Base-by-base conservation (phyloP, 2,329 filamentous ascomycete genomes). In the Phyllachora maydis region DNA sequence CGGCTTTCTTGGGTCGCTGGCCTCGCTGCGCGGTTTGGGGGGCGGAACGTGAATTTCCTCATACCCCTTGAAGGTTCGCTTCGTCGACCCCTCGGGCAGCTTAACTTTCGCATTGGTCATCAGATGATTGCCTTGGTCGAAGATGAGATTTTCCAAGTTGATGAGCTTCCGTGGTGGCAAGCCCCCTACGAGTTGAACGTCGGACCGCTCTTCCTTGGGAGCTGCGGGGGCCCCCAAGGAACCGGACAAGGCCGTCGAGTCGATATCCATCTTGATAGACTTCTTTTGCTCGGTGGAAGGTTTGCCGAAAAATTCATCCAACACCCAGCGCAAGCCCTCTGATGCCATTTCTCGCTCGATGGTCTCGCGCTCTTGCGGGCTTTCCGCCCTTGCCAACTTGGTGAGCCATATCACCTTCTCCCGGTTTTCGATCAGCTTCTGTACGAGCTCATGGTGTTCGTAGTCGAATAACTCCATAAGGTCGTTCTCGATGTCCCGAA, bases 91-190 rank as follows among this genome's bases (percentile, higher is more conserved):
- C 43, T 92, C 81, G 0, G 88, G 88, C 11, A 98, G 60, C 32
- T 77, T 75, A 22, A 98, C 88, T 42, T 82, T 93, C 5, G 82
- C 77, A 38, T 98, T 98, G n/a, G 88, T 95, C 85, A 95, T 98
- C 20, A 98, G 61, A 54, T 98, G 88, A 39, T 95, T 98, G 25
- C 88, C 88, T 49, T 95, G 85, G 36, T 95, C 88, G 42, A 98
- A 98, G 18, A 93, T 65, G 16, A 98, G 65, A 38, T 95, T 95
- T 28, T 98, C 85, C 24, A 98, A 58, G 42, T 95, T 95, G 44
- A 98, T 81, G 21, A 81, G 54, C 41, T 78, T 79, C 35, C 72
- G 72, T 3, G 90, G 88, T 38, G 88, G 77, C 18, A 98, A 56
- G 9, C 81, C 82, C 26, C 83, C 79, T 16, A 82, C 61, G 11